Evolutionary conservation across 495 filamentous ascomycete genomes (phyloP), one percentile per base, ranked within the genome.

Genomic region (Bathelium albidoporum): DNA sequence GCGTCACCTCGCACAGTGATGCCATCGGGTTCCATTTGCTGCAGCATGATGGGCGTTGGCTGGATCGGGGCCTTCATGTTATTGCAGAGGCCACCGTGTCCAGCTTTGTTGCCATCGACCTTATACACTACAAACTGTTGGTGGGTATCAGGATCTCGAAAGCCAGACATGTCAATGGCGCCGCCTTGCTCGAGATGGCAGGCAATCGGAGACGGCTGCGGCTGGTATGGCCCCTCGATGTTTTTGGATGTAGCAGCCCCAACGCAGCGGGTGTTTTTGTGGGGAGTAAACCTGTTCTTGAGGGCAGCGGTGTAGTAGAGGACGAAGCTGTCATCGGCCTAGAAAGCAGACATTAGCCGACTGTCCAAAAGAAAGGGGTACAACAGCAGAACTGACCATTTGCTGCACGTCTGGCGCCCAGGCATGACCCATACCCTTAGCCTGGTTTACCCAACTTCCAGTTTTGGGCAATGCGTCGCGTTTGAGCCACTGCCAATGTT

Each of bases 51-150:
- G 18, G 69, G 69, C 26, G 69, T 71, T 1, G 62, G 59, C 4
- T 67, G 61, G 53, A 71, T 67, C 29, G 69, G 69, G 18, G 10
- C 31, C 2, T 53, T 59, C 41, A 64, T 69, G 59, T 71, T 71
- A 16, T 62, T 65, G 63, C 69, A 71, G 3, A 59, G 44, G 14
- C 69, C 69, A 7, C 69, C 69, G 59, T 69, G 59, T 10, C 69
- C 69, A 31, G 64, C 60, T 20, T 64, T 60, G 61, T 71, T 69
- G 53, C 69, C 69, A 87, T 32, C 88, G 83, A 68, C 88, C 90
- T 58, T 61, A 29, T 64, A 39, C 32, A 24, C 31, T 16, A 58
- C 10, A 9, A 22, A 63, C n/a, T 60, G 58, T n/a, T 36, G 16
- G 29, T 43, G 32, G 7, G 32, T 52, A 28, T 58, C 45, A 4